A percentile compares a stretch with the other conserved stretches of the same genome.
Conservation (phyloP, 805 yeast species). For the Tetrapisispora pingtungensis region DNA sequence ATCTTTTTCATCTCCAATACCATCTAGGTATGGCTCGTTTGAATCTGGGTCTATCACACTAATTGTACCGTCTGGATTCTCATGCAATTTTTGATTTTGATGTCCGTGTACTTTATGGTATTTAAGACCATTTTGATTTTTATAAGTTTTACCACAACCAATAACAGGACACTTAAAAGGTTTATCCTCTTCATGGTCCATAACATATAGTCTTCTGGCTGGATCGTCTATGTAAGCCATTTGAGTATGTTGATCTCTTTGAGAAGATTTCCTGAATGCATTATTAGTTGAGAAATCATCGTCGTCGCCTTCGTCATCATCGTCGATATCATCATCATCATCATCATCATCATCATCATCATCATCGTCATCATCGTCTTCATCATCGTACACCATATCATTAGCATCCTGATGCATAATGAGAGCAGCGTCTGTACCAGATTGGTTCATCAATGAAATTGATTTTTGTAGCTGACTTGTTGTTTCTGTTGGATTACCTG, state of each 20-base stretch:
- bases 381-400: background rate
- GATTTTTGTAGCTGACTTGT: background rate
- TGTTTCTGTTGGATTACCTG: background rate
- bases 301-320: slow-evolving; percentile 2
- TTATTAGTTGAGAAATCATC: slow-evolving; percentile 1
- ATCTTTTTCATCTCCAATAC: slow-evolving; percentile 92
- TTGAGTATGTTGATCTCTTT: slow-evolving; percentile 31
- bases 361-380: background rate
- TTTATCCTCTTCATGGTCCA: slow-evolving; percentile 85
- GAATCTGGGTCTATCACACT: slow-evolving; percentile 87
- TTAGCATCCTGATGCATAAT: background rate
- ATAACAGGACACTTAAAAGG: slow-evolving; percentile 97
- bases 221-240: slow-evolving; percentile 80
- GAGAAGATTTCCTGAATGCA: background rate
- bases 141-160: slow-evolving; percentile 95
- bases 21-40: slow-evolving; percentile 85
- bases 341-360: slow-evolving; percentile 12
- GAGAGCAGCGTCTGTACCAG: background rate
- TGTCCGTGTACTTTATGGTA: slow-evolving; percentile 95
- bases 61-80: slow-evolving; percentile 87
- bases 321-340: slow-evolving; percentile 7
- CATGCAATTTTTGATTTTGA: slow-evolving; percentile 85
- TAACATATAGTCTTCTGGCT: slow-evolving; percentile 85
- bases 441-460: background rate
- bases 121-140: slow-evolving; percentile 94